phyloP scores from a whole-genome alignment of 768 basidiomycete species.

The Leccinum variicolor region DNA sequence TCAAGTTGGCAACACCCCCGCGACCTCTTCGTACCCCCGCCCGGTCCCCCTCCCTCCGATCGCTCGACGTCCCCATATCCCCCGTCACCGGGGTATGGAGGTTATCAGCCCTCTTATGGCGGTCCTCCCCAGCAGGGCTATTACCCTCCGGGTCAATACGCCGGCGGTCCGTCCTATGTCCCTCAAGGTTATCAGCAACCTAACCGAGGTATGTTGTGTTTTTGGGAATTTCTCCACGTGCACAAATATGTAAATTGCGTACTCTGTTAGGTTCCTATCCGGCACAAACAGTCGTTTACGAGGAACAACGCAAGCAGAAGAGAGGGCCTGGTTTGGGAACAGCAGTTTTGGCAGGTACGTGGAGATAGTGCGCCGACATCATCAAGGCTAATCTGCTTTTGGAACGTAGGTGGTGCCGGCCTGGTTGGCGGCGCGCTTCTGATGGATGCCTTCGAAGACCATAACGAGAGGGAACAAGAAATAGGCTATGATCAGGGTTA shows the following conservation, averaged over 20 bases:
- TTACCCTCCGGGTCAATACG: constrained; percentile 1
- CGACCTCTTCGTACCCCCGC: constrained; percentile 43
- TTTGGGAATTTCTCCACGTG: background rate
- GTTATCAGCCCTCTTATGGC: constrained; percentile 14
- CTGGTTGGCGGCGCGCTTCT: constrained; percentile 62
- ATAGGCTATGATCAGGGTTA: constrained; percentile 36
- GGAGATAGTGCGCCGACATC: background rate
- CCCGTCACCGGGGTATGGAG: constrained; percentile 13
- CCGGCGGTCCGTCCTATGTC: background rate
- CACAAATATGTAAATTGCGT: constrained; percentile 1
- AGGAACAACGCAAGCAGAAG: constrained; percentile 39
- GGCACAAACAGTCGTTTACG: constrained; percentile 32
- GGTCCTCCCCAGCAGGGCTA: constrained; percentile 15
- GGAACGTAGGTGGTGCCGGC: constrained; percentile 51
- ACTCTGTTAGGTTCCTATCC: constrained; percentile 31
- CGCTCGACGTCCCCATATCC: constrained; percentile 33
- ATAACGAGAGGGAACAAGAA: constrained; percentile 32
- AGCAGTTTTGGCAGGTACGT: constrained; percentile 43
- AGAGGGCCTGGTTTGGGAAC: constrained; percentile 51
- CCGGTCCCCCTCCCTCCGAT: constrained; percentile 46
- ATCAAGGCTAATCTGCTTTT: constrained; percentile 1
- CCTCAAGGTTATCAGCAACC: background rate
- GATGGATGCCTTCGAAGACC: constrained; percentile 46
- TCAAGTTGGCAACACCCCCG: constrained; percentile 71
- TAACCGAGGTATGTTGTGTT: constrained; percentile 17